A percentile compares a stretch with the other conserved stretches of the same genome.
Evolutionary conservation across 31 red algal species (phyloP).

Genomic region (Asparagopsis taxiformis): DNA sequence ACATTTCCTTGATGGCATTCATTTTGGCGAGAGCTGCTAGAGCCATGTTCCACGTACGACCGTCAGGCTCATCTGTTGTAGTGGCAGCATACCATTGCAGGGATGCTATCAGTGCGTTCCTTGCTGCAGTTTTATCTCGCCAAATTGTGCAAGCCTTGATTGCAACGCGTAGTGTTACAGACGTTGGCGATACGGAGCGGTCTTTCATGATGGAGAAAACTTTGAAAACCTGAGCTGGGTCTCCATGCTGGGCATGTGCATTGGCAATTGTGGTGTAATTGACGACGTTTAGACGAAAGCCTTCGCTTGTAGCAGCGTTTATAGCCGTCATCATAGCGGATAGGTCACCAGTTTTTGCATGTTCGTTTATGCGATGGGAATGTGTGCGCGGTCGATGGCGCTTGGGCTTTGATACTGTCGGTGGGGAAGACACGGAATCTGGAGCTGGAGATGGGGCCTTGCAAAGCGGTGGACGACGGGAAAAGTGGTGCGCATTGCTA

Average conservation of each 20-base stretch:
- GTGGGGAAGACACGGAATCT: neutral
- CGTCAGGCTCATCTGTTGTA: neutral
- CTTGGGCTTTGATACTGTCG: neutral
- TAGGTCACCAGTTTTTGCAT: constrained; percentile 10
- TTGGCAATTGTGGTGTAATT: constrained; percentile 31
- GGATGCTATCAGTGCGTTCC: neutral
- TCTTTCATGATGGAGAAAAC: constrained; percentile 14
- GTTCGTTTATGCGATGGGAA: neutral
- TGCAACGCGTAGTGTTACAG: constrained; percentile 14
- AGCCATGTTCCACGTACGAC: constrained; percentile 13
- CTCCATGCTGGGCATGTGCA: constrained; percentile 20
- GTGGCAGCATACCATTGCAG: constrained; percentile 7
- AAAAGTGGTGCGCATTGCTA: neutral
- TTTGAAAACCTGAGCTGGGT: constrained; percentile 13
- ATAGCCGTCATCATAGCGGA: constrained; percentile 6
- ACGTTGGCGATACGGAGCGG: neutral
- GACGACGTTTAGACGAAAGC: constrained; percentile 12
- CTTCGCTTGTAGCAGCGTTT: neutral
- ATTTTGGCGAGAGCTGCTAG: neutral
- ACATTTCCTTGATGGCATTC: neutral
- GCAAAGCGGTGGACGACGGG: neutral
- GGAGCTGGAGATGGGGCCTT: neutral
- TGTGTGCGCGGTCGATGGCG: neutral
- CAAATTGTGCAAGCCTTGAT: constrained; percentile 2
- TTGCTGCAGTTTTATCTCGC: neutral